Base-by-base conservation (phyloP, 2,329 filamentous ascomycete species). In the Thielaviopsis populi region DNA sequence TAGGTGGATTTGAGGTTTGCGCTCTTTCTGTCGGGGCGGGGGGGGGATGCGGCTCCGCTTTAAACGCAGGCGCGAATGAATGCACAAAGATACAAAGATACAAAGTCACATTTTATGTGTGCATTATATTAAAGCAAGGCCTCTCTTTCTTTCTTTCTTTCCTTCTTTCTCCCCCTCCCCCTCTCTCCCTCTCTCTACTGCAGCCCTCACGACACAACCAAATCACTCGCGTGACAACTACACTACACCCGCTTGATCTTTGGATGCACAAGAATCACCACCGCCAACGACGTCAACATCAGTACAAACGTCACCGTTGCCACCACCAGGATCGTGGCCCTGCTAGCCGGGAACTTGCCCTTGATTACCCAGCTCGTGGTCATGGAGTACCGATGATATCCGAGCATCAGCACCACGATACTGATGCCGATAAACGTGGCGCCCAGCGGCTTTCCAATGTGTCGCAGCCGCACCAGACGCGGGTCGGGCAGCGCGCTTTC, bases 361-460 rank as follows among this genome's bases (percentile, higher is more conserved):
- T 81, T 76, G 66, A 92, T 85, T 27, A 94, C 82, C 82, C 89
- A 94, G 69, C 88, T 80, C 75, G 94, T 89, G 24, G 82, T 81
- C 71, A 89, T 84, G 69, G 89, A 86, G 72, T 90, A 94, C 62
- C 89, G 79, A 70, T 88, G 85, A 72, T 90, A 91, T 6, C 89
- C 89, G 62, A 92, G 78, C 63, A 88, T 78, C 64, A 94, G 77
- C 65, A 90, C 84, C 48, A 92, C 69, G 66, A 92, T 89, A 68
- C 84, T 84, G 69, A 92, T 86, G 46, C 76, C 87, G 48, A 94
- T 77, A 69, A 94, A 94, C 1, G 88, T 85, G 0, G 87, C 83
- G 48, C 89, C 89, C 0, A 91, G 79, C 1, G 87, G 87, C 70
- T 87, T 88, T 58, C 87, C 88, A 67, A 90, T 77, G 63, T 80